Evolutionary conservation across 2,329 filamentous ascomycete genomes (phyloP), one percentile per base, ranked within the genome.

Genomic region (Fusarium sp.): DNA sequence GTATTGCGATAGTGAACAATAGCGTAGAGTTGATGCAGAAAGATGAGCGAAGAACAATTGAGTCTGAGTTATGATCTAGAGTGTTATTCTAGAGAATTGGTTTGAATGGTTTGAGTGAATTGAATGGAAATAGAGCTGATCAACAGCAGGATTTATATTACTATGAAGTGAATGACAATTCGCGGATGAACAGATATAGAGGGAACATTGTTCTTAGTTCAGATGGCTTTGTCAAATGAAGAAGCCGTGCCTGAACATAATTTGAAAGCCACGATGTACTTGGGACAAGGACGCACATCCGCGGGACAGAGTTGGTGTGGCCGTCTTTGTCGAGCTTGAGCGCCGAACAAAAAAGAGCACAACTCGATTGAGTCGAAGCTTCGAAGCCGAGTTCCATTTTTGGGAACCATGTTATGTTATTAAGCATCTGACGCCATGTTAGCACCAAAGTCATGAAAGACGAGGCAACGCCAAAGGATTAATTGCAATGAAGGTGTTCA

Each of bases 151-250:
- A 28, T 51, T 49, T 51, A 51, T 51, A 40, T 51, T 51, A 51
- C 26, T 51, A 51, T 28, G n/a, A 20, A 20, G 18, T 18, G 34
- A 38, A 28, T 30, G 30, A 11, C 16, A 40, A 18, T 3, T 20
- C 47, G 6, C 23, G 4, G 15, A 23, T 50, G 33, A 46, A 20
- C 18, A 51, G 30, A 51, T 40, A 38, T 51, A 51, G 34, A 40
- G 9, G 16, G n/a, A 20, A 63, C 42, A 65, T 57, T 70, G 58
- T 70, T n/a, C 36, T 26, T 42, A 12, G 26, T 31, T 18, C 15
- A 46, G 13, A 23, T 23, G 46, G 63, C 67, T 70, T 70, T 70
- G 67, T 70, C 47, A 44, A 41, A n/a, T 28, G 13, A 57, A 8
- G 26, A 30, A 60, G 34, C 41, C 8, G 45, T 33, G 23, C 37